These are phyloP conservation scores for Cytospora schulzeri DNA, from an alignment of 2,329 filamentous ascomycete species.

Conservation along the genomic window DNA sequence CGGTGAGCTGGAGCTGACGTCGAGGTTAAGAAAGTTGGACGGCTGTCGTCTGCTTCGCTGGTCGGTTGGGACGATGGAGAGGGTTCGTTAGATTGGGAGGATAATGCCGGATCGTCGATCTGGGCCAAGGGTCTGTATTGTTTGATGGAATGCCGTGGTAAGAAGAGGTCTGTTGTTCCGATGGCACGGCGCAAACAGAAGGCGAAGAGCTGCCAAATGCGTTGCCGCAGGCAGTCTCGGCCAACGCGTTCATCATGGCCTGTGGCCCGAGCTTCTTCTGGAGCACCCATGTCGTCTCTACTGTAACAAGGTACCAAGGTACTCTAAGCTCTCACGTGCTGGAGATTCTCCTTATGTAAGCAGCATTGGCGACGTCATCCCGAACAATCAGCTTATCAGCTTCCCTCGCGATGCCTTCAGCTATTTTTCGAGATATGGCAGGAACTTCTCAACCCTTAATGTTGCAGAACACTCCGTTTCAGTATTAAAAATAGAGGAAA, in stretches of 20 bases:
- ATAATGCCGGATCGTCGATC: neutral
- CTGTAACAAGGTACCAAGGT: no score
- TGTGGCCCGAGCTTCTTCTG: conserved; percentile 25
- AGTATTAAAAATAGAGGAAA: neutral
- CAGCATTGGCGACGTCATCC: conserved; percentile 15
- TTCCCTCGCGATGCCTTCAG: neutral
- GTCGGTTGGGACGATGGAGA: neutral
- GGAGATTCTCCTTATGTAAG: conserved; percentile 15
- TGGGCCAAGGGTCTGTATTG: conserved; percentile 2
- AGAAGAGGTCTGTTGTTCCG: conserved; percentile 23
- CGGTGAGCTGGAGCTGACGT: conserved; percentile 24
- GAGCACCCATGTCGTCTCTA: conserved; percentile 17
- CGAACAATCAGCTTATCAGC: neutral
- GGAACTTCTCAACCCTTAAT: no score
- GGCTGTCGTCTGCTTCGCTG: conserved; percentile 4
- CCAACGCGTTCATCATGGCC: conserved; percentile 23
- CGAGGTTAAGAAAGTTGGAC: conserved; percentile 1
- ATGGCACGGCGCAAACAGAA: conserved; percentile 26
- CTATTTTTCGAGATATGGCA: neutral
- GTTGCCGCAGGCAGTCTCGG: conserved; percentile 28
- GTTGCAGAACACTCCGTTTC: neutral
- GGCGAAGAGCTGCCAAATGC: conserved; percentile 25
- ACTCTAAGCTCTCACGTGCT: neutral
- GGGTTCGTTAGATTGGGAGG: neutral
- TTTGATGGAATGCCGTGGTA: conserved; percentile 14